These are phyloP conservation scores for Wickerhamomyces xylosicus DNA, from an alignment of 805 yeast species.

Conservation along the genomic window DNA sequence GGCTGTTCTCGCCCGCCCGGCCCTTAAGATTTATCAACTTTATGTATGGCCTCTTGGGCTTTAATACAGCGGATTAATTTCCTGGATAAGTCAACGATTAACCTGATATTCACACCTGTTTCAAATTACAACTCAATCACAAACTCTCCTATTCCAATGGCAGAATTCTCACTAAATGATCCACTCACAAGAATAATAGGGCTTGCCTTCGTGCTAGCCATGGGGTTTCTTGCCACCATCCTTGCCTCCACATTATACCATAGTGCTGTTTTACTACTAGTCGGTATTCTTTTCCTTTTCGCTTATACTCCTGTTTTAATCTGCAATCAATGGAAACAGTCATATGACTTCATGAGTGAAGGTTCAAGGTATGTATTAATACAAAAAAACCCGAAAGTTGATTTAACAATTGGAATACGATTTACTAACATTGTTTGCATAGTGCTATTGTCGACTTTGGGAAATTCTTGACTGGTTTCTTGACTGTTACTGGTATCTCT, in stretches of 20 bases:
- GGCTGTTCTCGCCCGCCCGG: not conserved
- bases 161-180: slow-evolving; percentile 18
- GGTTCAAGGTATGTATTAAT: slow-evolving; percentile 22
- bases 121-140: too few relatives aligned
- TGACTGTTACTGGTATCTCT: slow-evolving; percentile 49
- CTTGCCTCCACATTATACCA: slow-evolving; percentile 68
- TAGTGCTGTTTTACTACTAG: slow-evolving; percentile 40
- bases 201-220: slow-evolving; percentile 62
- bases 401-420: too few relatives aligned
- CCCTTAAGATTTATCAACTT: not conserved
- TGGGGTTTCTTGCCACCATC: slow-evolving; percentile 67
- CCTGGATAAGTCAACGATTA: too few relatives aligned
- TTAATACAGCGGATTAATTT: too few relatives aligned
- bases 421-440: slow-evolving; percentile 7
- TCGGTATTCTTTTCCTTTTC: slow-evolving; percentile 35
- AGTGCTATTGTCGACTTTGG: slow-evolving; percentile 55
- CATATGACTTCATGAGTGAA: slow-evolving; percentile 47
- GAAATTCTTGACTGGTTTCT: slow-evolving; percentile 53
- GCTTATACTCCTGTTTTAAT: slow-evolving; percentile 51
- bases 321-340: slow-evolving; percentile 30
- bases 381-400: not conserved
- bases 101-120: too few relatives aligned
- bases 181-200: slow-evolving; percentile 69
- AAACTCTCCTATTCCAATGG: slow-evolving; percentile 1
- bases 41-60: too few relatives aligned